These are phyloP conservation scores for Marchantia polymorpha DNA, from an alignment of 225 moss, liverwort and hornwort genomes.

Conservation along the genomic window DNA sequence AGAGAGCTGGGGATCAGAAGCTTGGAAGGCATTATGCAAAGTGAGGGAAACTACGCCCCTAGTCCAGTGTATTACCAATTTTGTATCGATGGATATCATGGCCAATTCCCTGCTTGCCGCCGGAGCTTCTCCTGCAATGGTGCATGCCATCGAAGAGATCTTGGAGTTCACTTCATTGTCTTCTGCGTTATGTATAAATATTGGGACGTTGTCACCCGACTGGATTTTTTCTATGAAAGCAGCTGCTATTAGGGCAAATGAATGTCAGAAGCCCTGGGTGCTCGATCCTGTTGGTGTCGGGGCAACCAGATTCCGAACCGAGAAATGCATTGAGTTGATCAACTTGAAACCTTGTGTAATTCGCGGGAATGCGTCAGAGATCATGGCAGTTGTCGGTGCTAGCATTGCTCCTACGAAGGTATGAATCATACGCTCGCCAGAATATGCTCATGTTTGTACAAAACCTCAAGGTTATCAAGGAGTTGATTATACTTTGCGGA, in stretches of 20 bases:
- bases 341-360: slow-evolving; percentile 91
- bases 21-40: slow-evolving; percentile 88
- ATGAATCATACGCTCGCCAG: slow-evolving; percentile 1
- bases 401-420: slow-evolving; percentile 72
- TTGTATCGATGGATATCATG: slow-evolving; percentile 99
- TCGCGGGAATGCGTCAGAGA: slow-evolving; percentile 94
- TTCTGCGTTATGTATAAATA: slow-evolving; percentile 91
- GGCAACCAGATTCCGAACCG: slow-evolving; percentile 84
- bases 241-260: slow-evolving; percentile 83
- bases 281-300: slow-evolving; percentile 98
- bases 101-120: slow-evolving; percentile 88
- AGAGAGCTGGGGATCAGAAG: slow-evolving; percentile 88
- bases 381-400: slow-evolving; percentile 88
- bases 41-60: slow-evolving; percentile 77
- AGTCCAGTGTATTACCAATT: slow-evolving; percentile 93
- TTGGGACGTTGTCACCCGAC: slow-evolving; percentile 84
- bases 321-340: slow-evolving; percentile 96
- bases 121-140: slow-evolving; percentile 95
- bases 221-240: slow-evolving; percentile 99
- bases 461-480: background rate
- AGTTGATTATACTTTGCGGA: background rate
- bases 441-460: background rate
- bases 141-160: slow-evolving; percentile 94
- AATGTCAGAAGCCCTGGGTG: slow-evolving; percentile 89
- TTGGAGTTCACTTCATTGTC: slow-evolving; percentile 86